Evolutionary conservation across 2,329 filamentous ascomycete species (phyloP), one percentile per base, ranked within the genome.

Genomic region (Zymoseptoria ardabiliae): DNA sequence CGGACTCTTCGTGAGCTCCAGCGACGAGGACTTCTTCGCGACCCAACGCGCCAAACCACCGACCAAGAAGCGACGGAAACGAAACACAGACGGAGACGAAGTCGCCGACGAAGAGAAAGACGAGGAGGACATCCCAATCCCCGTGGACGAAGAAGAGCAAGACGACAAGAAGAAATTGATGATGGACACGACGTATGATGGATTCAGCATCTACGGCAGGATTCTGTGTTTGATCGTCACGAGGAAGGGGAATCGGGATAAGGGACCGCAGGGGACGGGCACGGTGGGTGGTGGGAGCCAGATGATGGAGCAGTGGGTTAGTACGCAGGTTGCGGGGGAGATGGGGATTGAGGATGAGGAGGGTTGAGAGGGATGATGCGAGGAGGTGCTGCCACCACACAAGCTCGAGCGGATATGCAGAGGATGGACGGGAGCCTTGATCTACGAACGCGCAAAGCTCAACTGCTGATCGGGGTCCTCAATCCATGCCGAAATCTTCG

Each of bases 201-300:
- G 94, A 8, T 97, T 97, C 76, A 90, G 88, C 68, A 97, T 99
- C 70, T 96, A 96, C 76, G 91, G 94, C 10, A 88, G 91, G 66
- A 91, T 96, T 53, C 79, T 99, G 23, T 97, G 92, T 74, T 81
- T 99, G 60, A 88, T 99, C 8, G 87, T 99, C 74, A 89, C 88
- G 72, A 86, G 88, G 62, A 87, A 86, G 64, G 81, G 79, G 53
- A 78, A 75, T 65, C 81, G 76, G 65, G 72, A 65, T 23, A 53
- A 62, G 19, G 60, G 60, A 17, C 63, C 58, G 8, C 68, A 68
- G 20, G 53, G 59, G 7, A 61, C 56, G 11, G 63, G 61, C 11
- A 62, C 66, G 48, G 48, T 25, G 13, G 61, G 61, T 8, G 69
- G 68, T 20, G 71, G 70, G 20, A 73, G 69, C 49, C 69, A 73